Percentiles rank a stretch among this genome's conserved stretches.
Evolutionary conservation across 257 asterid species (phyloP).

Genomic region (Solanum sejunctum): DNA sequence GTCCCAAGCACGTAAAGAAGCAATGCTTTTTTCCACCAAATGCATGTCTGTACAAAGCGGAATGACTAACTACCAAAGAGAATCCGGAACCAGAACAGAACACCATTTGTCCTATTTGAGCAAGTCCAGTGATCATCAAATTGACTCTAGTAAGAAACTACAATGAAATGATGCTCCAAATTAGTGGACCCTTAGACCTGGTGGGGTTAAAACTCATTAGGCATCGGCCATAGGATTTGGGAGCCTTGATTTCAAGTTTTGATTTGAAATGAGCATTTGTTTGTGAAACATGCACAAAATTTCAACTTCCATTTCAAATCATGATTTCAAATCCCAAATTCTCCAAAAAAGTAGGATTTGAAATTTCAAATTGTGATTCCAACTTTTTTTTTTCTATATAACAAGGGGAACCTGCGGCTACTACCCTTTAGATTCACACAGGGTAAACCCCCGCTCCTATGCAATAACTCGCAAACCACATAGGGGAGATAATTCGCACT

Average conservation of each 20-base stretch:
- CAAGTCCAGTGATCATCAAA: background rate
- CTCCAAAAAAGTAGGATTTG: background rate
- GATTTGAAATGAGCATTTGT: background rate
- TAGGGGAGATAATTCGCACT: no score
- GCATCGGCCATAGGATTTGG: background rate
- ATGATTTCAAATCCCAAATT: background rate
- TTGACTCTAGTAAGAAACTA: background rate
- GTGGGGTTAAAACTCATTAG: background rate
- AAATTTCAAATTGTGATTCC: background rate
- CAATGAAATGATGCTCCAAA: background rate
- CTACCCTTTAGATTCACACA: no score
- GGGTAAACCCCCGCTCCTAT: no score
- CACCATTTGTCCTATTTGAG: background rate
- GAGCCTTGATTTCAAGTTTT: background rate
- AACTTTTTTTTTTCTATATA: background rate
- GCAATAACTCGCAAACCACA: no score
- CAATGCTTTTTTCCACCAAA: background rate
- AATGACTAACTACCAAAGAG: background rate
- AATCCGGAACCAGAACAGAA: background rate
- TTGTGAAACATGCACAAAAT: background rate
- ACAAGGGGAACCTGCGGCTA: no score
- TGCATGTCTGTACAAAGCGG: background rate
- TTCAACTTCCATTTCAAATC: background rate
- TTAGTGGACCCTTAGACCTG: background rate
- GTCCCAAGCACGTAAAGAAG: background rate